Evolutionary conservation across 768 basidiomycete species (phyloP).

Genomic region (Lepiota venenata): DNA sequence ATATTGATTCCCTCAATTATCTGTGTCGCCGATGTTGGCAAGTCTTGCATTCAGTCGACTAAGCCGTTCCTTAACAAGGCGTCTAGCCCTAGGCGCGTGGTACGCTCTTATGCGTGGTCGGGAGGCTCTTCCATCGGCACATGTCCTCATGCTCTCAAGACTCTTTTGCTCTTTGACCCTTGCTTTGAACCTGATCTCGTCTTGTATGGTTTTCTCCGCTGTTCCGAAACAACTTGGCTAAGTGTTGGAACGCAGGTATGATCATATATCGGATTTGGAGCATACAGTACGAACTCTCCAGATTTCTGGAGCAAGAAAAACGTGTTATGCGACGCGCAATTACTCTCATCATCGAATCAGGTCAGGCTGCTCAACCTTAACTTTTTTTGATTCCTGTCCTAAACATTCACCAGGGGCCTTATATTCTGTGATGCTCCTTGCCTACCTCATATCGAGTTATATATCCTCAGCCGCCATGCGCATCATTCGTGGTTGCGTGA

Average conservation of each 20-base stretch:
- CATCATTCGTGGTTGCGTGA: not conserved
- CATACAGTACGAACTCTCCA: not conserved
- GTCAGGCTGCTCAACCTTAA: not conserved
- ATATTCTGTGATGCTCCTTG: not conserved
- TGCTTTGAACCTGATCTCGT: not conserved
- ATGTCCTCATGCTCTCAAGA: not conserved
- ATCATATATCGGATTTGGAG: not conserved
- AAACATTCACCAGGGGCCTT: not conserved
- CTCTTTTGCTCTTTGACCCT: not conserved
- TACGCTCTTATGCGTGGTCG: not conserved
- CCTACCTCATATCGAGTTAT: not conserved
- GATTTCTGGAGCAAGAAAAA: not conserved
- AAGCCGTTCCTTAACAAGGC: no score
- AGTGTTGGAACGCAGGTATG: not conserved
- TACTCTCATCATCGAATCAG: not conserved
- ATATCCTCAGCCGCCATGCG: not conserved
- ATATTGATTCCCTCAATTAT: conserved; percentile 3
- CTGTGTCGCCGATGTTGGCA: not conserved
- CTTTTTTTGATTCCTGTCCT: not conserved
- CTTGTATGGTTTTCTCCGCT: not conserved
- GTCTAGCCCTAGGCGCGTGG: not conserved
- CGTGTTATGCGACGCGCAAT: not conserved
- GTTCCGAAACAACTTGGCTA: not conserved
- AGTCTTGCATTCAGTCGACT: not conserved
- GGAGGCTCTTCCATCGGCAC: not conserved